phyloP scores from a whole-genome alignment of 2,329 filamentous ascomycete genomes.

The Orbilia javanica region DNA sequence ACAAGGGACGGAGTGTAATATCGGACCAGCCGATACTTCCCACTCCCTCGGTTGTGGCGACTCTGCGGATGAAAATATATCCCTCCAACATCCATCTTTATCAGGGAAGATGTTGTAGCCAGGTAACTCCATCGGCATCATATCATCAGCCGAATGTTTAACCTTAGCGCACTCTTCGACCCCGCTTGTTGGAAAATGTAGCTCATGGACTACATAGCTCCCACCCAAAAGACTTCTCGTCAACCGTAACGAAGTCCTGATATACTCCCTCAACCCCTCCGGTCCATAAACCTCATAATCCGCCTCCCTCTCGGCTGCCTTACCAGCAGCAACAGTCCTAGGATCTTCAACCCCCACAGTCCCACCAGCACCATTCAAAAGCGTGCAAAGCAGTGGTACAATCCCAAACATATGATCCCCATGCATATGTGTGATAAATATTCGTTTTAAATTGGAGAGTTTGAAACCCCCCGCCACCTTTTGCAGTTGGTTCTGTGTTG shows the following conservation, averaged over 20 bases:
- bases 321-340: slow-evolving; percentile 20
- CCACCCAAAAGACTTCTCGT: slow-evolving; percentile 58
- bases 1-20: slow-evolving; percentile 60
- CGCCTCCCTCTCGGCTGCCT: slow-evolving; percentile 9
- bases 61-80: slow-evolving; percentile 43
- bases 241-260: slow-evolving; percentile 55
- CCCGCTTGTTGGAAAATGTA: slow-evolving; percentile 33
- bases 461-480: slow-evolving; percentile 52
- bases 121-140: slow-evolving; percentile 54
- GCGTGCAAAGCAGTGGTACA: slow-evolving; percentile 59
- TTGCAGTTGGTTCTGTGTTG: slow-evolving; percentile 61
- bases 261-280: slow-evolving; percentile 60
- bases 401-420: slow-evolving; percentile 61
- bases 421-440: slow-evolving; percentile 62
- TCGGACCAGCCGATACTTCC: slow-evolving; percentile 59
- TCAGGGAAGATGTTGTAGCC: slow-evolving; percentile 57
- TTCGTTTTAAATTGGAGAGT: slow-evolving; percentile 53
- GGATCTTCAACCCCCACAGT: slow-evolving; percentile 58
- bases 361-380: slow-evolving; percentile 60
- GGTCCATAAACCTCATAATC: slow-evolving; percentile 60
- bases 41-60: slow-evolving; percentile 44
- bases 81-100: slow-evolving; percentile 56
- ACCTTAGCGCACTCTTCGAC: background rate
- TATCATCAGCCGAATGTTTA: slow-evolving; percentile 16
- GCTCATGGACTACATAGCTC: slow-evolving; percentile 60